Evolutionary conservation across 1,284 basidiomycete genomes (phyloP).

Genomic region (Irpex lacteus): DNA sequence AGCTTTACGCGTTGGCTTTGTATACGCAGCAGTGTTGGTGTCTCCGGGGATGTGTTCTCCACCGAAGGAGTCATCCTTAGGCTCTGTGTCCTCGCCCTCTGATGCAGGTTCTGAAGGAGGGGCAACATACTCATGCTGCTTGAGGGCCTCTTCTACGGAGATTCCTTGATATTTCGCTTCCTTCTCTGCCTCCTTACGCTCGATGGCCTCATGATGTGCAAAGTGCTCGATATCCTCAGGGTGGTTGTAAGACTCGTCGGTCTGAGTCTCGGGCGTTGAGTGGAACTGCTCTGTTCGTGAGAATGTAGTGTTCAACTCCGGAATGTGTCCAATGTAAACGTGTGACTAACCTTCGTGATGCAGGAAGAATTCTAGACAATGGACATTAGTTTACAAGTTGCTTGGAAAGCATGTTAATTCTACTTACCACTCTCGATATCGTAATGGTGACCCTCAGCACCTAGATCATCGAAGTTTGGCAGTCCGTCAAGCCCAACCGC

Average conservation of each 20-base stretch:
- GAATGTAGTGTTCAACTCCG: background rate
- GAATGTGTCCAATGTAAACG: background rate
- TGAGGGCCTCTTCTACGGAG: slow-evolving; percentile 64
- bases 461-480: slow-evolving; percentile 86
- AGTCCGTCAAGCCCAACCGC: slow-evolving; percentile 75
- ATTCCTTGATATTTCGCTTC: slow-evolving; percentile 84
- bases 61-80: slow-evolving; percentile 14
- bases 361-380: slow-evolving; percentile 73
- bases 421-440: slow-evolving; percentile 80
- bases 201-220: slow-evolving; percentile 85
- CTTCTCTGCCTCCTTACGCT: slow-evolving; percentile 79
- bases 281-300: slow-evolving; percentile 80
- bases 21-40: background rate
- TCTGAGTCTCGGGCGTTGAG: slow-evolving; percentile 94
- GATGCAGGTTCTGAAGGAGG: slow-evolving; percentile 6
- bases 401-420: background rate
- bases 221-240: slow-evolving; percentile 91
- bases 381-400: slow-evolving; percentile 3
- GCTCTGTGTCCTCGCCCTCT: slow-evolving; percentile 7
- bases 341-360: slow-evolving; percentile 81
- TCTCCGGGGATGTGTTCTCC: slow-evolving; percentile 21
- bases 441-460: slow-evolving; percentile 92
- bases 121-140: slow-evolving; percentile 40
- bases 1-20: slow-evolving; percentile 49
- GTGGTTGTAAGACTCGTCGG: slow-evolving; percentile 92